Evolutionary conservation across 2,329 filamentous ascomycete species (phyloP).

Genomic region (Rhexocercosporidium sp.): DNA sequence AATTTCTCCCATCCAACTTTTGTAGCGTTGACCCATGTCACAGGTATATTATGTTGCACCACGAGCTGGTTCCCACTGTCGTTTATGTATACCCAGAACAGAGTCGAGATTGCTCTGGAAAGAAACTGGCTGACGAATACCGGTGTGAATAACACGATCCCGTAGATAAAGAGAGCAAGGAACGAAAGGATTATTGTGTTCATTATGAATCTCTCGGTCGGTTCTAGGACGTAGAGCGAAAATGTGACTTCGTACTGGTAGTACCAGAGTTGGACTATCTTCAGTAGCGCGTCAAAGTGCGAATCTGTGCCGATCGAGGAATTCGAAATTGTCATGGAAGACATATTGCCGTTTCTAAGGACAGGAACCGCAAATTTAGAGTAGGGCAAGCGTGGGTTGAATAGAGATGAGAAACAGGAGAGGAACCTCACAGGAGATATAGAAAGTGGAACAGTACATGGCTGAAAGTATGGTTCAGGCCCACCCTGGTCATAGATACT

Average conservation of each 20-base stretch:
- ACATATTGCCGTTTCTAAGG: not conserved
- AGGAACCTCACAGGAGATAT: not conserved
- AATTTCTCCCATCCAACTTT: conserved; percentile 1
- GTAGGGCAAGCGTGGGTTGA: not conserved
- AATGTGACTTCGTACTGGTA: conserved; percentile 54
- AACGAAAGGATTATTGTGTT: conserved; percentile 46
- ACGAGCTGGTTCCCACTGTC: conserved; percentile 9
- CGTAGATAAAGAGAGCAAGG: conserved; percentile 17
- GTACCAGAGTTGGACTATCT: conserved; percentile 21
- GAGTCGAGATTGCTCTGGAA: conserved; percentile 4
- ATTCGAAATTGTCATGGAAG: not conserved
- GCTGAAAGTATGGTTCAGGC: not conserved
- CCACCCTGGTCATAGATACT: not conserved
- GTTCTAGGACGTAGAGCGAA: conserved; percentile 49
- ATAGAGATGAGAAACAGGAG: not conserved
- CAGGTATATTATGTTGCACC: conserved; percentile 3
- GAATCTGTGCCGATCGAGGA: not conserved
- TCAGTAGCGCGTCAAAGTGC: not conserved
- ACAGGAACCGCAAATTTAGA: not conserved
- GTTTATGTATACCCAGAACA: conserved; percentile 18
- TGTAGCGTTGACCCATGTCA: not conserved
- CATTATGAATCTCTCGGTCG: conserved; percentile 48
- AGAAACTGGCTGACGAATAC: conserved; percentile 1
- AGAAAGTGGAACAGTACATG: not conserved
- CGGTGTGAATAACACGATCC: conserved; percentile 16